Conservation (phyloP, 2,329 filamentous ascomycete species). For the Neoscytalidium dimidiatum region DNA sequence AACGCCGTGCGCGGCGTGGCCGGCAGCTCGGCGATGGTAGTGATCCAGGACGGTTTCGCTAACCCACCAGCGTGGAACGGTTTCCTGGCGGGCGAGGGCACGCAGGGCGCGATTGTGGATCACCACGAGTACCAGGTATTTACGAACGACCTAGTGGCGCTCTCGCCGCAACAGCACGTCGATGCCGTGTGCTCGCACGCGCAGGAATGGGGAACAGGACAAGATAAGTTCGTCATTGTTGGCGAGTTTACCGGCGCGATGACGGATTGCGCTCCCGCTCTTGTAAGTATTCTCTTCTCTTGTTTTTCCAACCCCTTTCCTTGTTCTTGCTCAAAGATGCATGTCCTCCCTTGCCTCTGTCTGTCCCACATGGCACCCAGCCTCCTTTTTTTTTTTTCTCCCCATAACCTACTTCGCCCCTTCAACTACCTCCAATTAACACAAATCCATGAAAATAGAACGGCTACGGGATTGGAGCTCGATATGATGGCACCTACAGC, state of each 20-base stretch:
- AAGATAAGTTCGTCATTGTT: slow-evolving; percentile 66
- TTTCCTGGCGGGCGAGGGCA: slow-evolving; percentile 56
- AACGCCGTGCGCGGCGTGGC: slow-evolving; percentile 48
- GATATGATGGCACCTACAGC: slow-evolving; percentile 60
- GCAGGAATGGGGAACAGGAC: slow-evolving; percentile 45
- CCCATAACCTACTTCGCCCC: neutral
- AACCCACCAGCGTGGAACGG: slow-evolving; percentile 61
- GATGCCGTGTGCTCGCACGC: slow-evolving; percentile 58
- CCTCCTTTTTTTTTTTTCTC: neutral
- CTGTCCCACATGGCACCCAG: neutral
- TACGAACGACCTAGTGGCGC: slow-evolving; percentile 51
- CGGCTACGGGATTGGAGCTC: slow-evolving; percentile 59
- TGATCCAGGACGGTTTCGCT: slow-evolving; percentile 61
- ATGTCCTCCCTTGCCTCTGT: neutral
- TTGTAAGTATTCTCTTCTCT: slow-evolving; percentile 24
- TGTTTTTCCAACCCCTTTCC: neutral
- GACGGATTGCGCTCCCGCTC: slow-evolving; percentile 58
- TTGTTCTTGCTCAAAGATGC: neutral
- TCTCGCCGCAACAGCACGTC: slow-evolving; percentile 56
- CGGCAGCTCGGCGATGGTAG: slow-evolving; percentile 46
- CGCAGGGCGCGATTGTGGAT: slow-evolving; percentile 62
- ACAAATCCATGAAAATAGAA: slow-evolving; percentile 29
- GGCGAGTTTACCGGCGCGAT: slow-evolving; percentile 71
- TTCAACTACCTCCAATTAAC: neutral
- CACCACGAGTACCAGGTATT: slow-evolving; percentile 72